Base-by-base conservation (phyloP, 768 basidiomycete species). In the Solioccasus polychromus region DNA sequence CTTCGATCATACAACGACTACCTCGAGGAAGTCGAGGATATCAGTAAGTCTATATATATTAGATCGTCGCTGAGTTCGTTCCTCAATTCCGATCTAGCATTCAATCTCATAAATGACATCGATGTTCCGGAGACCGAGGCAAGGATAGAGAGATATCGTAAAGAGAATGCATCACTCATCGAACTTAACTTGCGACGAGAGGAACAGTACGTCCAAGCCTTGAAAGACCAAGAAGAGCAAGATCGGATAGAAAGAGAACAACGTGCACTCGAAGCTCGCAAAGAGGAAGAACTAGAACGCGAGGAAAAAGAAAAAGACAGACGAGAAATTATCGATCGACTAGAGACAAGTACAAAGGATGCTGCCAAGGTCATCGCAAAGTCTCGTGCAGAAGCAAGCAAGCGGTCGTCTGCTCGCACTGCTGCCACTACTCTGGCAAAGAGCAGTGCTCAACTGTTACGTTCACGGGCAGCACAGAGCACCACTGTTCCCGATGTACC, bases 21-120 rank as follows among this genome's bases (percentile, higher is more conserved):
- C 62, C 78, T 99, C 10, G 93, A 99, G 66, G 83, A 91, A 63
- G 92, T 94, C 3, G 95, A 99, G 68, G 91, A 96, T 57, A 85
- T 97, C 54, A 80, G 84, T 83, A 52, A 61, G 82, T 61, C 8
- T 29, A 35, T 10, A 11, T 8, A 22, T 22, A 7, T 37, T 17
- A 7, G 10, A 8, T 20, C 10, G 26, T 32, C 12, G 19, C 26
- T 22, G 20, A 40, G 5, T 35, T 26, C 34, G n/a, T 39, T 42
- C 23, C 47, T 23, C 38, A 42, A 39, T 23, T 10, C 41, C 34
- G 19, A 31, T 35, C 8, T 30, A 94, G 94, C 91, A 5, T 97
- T 95, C 73, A 97, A 98, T 64, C 82, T 98, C 26, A 92, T 97
- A 45, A 85, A 96, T 52, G 88, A 91, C 23, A 78, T 94, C 35